Evolutionary conservation across 345 rosid genomes (phyloP).

Genomic region (Zanthoxylum bungeanum): DNA sequence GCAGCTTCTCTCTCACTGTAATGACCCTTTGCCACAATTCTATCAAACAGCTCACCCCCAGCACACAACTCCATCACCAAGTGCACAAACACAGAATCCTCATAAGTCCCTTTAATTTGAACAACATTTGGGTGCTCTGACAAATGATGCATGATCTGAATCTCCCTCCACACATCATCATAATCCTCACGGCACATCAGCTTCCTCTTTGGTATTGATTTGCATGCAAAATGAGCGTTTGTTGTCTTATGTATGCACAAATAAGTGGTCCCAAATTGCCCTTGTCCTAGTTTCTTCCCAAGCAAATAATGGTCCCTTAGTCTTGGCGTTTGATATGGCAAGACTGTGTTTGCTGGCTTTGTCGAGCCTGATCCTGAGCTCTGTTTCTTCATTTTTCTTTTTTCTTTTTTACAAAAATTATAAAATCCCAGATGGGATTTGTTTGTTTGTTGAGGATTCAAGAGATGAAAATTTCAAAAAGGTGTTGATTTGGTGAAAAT

Average conservation of each 20-base stretch:
- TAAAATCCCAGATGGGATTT: slow-evolving; percentile 14
- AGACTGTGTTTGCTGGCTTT: slow-evolving; percentile 51
- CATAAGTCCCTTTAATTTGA: slow-evolving; percentile 81
- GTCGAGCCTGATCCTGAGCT: slow-evolving; percentile 18
- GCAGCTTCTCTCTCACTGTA: slow-evolving; percentile 93
- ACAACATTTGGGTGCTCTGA: slow-evolving; percentile 85
- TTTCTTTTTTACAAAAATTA: not conserved
- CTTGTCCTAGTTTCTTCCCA: slow-evolving; percentile 91
- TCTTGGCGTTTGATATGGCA: slow-evolving; percentile 82
- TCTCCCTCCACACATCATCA: slow-evolving; percentile 96
- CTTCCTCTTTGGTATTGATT: slow-evolving; percentile 90
- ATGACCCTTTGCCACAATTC: slow-evolving; percentile 90
- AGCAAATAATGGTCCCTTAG: slow-evolving; percentile 74
- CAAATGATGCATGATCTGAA: slow-evolving; percentile 98
- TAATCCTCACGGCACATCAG: slow-evolving; percentile 89
- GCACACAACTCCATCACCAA: slow-evolving; percentile 95
- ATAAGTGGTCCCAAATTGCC: slow-evolving; percentile 93
- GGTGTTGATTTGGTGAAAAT: not conserved
- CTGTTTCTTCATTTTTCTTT: slow-evolving; percentile 16
- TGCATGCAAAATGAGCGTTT: slow-evolving; percentile 60
- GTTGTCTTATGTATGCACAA: slow-evolving; percentile 66
- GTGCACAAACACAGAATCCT: slow-evolving; percentile 88
- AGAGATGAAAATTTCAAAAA: not conserved
- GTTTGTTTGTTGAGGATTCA: not conserved
- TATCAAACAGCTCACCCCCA: slow-evolving; percentile 94